phyloP scores from a whole-genome alignment of 2,329 filamentous ascomycete species.

The Aspergillus fijiensis region DNA sequence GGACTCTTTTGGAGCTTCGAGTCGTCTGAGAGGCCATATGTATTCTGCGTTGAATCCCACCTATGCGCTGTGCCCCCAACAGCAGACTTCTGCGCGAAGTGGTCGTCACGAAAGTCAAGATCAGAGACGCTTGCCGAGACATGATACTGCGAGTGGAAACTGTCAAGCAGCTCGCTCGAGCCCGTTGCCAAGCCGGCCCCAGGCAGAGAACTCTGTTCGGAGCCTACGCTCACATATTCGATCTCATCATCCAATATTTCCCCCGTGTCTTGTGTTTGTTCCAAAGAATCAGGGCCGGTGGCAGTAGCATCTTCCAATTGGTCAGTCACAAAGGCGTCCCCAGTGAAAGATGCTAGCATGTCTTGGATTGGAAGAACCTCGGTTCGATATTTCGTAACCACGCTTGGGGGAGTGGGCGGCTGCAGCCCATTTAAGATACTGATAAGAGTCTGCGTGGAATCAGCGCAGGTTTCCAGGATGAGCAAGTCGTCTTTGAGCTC shows the following conservation, averaged over 20 bases:
- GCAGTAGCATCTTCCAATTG: conserved; percentile 29
- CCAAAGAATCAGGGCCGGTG: conserved; percentile 51
- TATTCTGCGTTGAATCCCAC: conserved; percentile 77
- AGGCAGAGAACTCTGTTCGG: conserved; percentile 25
- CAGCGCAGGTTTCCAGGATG: conserved; percentile 90
- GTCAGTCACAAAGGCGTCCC: conserved; percentile 68
- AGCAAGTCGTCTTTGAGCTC: conserved; percentile 83
- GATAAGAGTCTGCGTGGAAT: conserved; percentile 92
- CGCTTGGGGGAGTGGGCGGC: conserved; percentile 79
- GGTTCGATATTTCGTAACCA: conserved; percentile 81
- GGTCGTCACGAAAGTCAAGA: conserved; percentile 74
- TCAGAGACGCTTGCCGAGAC: conserved; percentile 58
- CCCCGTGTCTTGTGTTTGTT: conserved; percentile 36
- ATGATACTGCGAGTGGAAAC: conserved; percentile 55
- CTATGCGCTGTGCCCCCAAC: conserved; percentile 68
- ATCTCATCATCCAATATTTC: conserved; percentile 42
- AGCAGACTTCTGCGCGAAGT: conserved; percentile 65
- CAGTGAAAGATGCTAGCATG: conserved; percentile 84
- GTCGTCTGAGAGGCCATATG: conserved; percentile 66
- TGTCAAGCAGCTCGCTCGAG: conserved; percentile 47
- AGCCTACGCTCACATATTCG: conserved; percentile 53
- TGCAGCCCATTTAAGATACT: conserved; percentile 74
- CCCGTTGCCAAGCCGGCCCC: conserved; percentile 37
- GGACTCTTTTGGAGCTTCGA: conserved; percentile 65
- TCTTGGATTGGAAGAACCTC: conserved; percentile 83